Conservation (phyloP, 371 early-diverging fungal species). For the Mucor circinelloides region DNA sequence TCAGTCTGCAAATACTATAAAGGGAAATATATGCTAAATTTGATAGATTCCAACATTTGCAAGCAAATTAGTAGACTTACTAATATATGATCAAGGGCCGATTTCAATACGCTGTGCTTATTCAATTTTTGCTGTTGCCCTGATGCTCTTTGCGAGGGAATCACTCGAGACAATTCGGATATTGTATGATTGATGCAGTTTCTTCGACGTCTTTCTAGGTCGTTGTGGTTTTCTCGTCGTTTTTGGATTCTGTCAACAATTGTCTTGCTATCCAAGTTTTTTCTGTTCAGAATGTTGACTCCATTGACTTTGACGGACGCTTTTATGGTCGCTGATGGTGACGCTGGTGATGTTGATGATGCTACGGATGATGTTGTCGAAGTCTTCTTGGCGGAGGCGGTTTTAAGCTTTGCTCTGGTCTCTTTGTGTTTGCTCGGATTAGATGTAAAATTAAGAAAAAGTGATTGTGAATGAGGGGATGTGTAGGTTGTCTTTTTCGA, state of each 20-base stretch:
- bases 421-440: slow-evolving; percentile 8
- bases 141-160: slow-evolving; percentile 32
- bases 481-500: not conserved
- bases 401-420: not conserved
- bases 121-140: slow-evolving; percentile 32
- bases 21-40: slow-evolving; percentile 11
- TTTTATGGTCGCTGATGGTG: slow-evolving; percentile 19
- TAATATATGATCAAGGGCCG: slow-evolving; percentile 38
- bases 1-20: slow-evolving; percentile 12
- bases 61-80: slow-evolving; percentile 2
- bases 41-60: not conserved
- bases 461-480: not conserved
- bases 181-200: slow-evolving; percentile 67
- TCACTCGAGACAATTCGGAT: slow-evolving; percentile 42
- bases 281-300: slow-evolving; percentile 61
- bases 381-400: slow-evolving; percentile 3
- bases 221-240: slow-evolving; percentile 69
- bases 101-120: slow-evolving; percentile 46
- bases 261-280: slow-evolving; percentile 64
- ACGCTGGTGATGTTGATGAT: not conserved
- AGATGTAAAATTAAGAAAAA: slow-evolving; percentile 12
- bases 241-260: slow-evolving; percentile 64
- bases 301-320: slow-evolving; percentile 47
- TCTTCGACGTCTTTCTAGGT: slow-evolving; percentile 65
- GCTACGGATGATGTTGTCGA: not conserved